Base-by-base conservation (phyloP, 495 filamentous ascomycete species). In the Thozetella sp. region DNA sequence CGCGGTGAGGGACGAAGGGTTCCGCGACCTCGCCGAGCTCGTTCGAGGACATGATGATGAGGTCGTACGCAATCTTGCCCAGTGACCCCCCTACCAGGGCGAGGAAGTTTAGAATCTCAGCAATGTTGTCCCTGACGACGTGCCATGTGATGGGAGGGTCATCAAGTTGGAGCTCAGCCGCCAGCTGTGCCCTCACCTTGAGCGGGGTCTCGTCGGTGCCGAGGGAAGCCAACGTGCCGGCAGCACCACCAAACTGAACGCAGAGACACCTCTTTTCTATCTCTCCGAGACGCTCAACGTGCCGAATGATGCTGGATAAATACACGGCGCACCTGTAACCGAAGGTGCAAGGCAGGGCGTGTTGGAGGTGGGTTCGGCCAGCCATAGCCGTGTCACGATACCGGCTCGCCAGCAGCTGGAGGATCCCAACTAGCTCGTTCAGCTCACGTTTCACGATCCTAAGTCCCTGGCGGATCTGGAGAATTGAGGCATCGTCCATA, bases 11-110 rank as follows among this genome's bases (percentile, higher is more conserved):
- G 11, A 83, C 78, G 55, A 83, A 84, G 1, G 80, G 81, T 59
- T 84, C 81, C 2, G 76, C 72, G n/a, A 83, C 78, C 58, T 84
- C 81, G n/a, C 76, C 69, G 15, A 82, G 59, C 61, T 84, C 81
- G 58, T 80, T 84, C 0, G 79, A 80, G 10, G 77, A 80, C 81
- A 83, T 84, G 67, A 81, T 68, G n/a, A 83, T 83, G 2, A 84
- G 60, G 55, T 84, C 81, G n/a, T 80, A 67, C 0, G 81, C 81
- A 9, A 84, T 53, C 65, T 84, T 84, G 23, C 78, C 79, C 61
- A 83, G 68, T 19, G 73, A 72, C 0, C 79, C 79, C 10, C 80
- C 80, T 19, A 84, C 63, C 19, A 83, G 66, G 2, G 80, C 79
- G 3, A 84, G 74, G 60, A 77, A 79, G 30, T 80, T 81, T n/a